These are phyloP conservation scores for Rhinocladiella similis DNA, from an alignment of 2,329 filamentous ascomycete genomes.

Conservation along the genomic window DNA sequence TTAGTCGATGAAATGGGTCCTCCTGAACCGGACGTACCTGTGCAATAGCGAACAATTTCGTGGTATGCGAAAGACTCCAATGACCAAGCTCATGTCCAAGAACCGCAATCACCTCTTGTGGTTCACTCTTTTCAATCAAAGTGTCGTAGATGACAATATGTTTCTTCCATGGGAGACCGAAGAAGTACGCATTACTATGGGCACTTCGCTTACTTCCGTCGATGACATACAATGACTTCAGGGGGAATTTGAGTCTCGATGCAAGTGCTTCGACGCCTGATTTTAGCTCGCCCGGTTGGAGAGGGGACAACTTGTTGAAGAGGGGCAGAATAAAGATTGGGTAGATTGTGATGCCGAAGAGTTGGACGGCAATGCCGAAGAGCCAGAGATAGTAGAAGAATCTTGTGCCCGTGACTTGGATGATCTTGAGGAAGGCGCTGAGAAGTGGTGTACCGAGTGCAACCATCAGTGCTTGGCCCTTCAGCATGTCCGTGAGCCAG, in stretches of 20 bases:
- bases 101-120: conserved; percentile 90
- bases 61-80: conserved; percentile 95
- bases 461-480: conserved; percentile 79
- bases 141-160: conserved; percentile 99
- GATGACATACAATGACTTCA: conserved; percentile 91
- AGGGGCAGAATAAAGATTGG: conserved; percentile 89
- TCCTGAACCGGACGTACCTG: conserved; percentile 58
- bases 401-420: conserved; percentile 86
- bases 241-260: conserved; percentile 81
- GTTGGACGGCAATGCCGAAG: conserved; percentile 83
- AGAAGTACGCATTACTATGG: conserved; percentile 94
- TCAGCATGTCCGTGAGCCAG: conserved; percentile 87
- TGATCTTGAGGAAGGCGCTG: conserved; percentile 87
- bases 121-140: conserved; percentile 89
- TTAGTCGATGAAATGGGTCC: conserved; percentile 2
- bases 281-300: conserved; percentile 85
- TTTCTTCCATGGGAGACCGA: conserved; percentile 98
- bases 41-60: conserved; percentile 81
- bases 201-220: conserved; percentile 85
- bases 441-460: conserved; percentile 84
- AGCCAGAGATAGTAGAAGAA: conserved; percentile 99
- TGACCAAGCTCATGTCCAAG: conserved; percentile 94
- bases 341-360: conserved; percentile 95
- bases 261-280: conserved; percentile 82
- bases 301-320: conserved; percentile 96